Base-by-base conservation (phyloP, 139 green algal species). In the Chlamydomonas incerta region DNA sequence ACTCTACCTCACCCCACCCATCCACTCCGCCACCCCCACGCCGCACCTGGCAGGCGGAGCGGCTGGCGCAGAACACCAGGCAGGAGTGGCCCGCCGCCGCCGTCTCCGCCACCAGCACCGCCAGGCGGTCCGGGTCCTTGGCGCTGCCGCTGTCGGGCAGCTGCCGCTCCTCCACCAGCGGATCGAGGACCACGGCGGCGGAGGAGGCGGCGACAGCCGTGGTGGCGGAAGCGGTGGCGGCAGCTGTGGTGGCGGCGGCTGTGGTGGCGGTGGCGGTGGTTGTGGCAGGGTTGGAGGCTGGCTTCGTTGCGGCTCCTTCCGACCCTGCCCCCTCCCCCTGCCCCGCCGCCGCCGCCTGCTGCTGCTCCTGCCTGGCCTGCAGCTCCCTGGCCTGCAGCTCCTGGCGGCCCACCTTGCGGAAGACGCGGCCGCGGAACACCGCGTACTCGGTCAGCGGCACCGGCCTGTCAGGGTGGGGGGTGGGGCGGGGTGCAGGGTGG, bases 1-100 rank as follows among this genome's bases (percentile, higher is more conserved):
- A 21, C 20, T 31, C 20, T 31, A 23, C 60, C 60, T 15, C 60
- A 26, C 60, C 26, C 0, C 60, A 8, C 41, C 41, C 41, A 50
- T 8, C 41, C 41, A 5, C 41, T 50, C 41, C 8, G 6, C 41
- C 41, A 50, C 41, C 41, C 41, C 41, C 8, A n/a, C n/a, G n/a
- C 41, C 41, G 41, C 41, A 50, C 66, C 55, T 86, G 52, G 55
- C 80, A 86, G 4, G 80, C 80, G 34, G 62, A 72, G 1, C 80
- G 33, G 46, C 92, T 88, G 55, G 72, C 85, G 81, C 95, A 98
- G 87, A 98, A 98, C 0, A 98, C 87, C 9, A 98, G 88, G 21
- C 95, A 93, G 47, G 86, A 91, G 82, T 96, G 77, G 21, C 90
- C 88, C n/a, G 93, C 74, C 57, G 50, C 33, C 63, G 93, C 83